Base-by-base conservation (phyloP, 805 yeast genomes). In the Metschnikowia reukaufii region DNA sequence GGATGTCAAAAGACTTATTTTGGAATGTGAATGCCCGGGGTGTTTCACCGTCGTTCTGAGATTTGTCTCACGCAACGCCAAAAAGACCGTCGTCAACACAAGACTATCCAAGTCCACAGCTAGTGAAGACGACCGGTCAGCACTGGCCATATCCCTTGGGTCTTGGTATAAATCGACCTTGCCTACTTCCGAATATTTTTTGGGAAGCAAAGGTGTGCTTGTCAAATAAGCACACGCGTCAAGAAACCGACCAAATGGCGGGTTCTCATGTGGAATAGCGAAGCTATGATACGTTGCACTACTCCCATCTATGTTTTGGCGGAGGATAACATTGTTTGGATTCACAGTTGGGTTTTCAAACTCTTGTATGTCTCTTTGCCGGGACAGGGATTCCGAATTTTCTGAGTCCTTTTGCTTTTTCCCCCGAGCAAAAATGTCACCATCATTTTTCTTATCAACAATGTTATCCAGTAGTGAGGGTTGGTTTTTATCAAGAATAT, bases 171-270 rank as follows among this genome's bases (percentile, higher is more conserved):
- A 16, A 37, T 69, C 72, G 16, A 72, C 40, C 41, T 49, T 60
- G 12, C 72, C 76, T 15, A 59, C 52, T 41, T 71, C 75, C 9
- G 63, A 45, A 47, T 55, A 71, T 49, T 61, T 68, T 42, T 67
- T 70, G n/a, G 75, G 76, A 15, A 68, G 42, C 2, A 64, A 21
- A 25, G 53, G 55, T 17, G 52, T 36, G 7, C 44, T 46, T 19
- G 55, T 50, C 17, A 52, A 30, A 48, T 66, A 69, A 7, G 56
- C 47, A 17, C 61, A 38, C 1, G 66, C 48, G 47, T 70, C 74
- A 38, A 56, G 57, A 37, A 64, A 68, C 5, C 52, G 48, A 6
- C 73, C 74, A 52, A 72, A 72, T 1, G 76, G 75, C 1, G 76
- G 77, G 42, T 63, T 48, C 13, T 64, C 58, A 45, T 57, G 52